A percentile compares a stretch with the other conserved stretches of the same genome.
Evolutionary conservation across 1,284 basidiomycete species (phyloP).

Genomic region (Earliella scabrosa): DNA sequence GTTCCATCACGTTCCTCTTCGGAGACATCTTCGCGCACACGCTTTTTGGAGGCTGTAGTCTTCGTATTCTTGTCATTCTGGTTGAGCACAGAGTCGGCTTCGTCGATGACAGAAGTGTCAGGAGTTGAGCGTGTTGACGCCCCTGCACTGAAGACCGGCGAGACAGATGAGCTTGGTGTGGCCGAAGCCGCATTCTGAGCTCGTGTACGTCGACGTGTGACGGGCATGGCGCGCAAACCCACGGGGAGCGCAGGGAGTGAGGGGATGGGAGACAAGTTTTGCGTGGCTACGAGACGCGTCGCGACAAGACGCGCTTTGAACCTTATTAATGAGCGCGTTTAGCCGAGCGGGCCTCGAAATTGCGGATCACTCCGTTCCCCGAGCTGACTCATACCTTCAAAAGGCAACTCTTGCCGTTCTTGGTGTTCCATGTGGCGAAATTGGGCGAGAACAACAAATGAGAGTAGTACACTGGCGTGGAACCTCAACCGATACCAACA

Average conservation of each 20-base stretch:
- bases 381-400: not conserved
- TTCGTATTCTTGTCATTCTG: constrained; percentile 22
- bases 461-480: too few relatives aligned
- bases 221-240: constrained; percentile 15
- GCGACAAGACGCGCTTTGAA: constrained; percentile 28
- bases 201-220: constrained; percentile 29
- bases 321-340: constrained; percentile 28
- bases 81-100: constrained; percentile 22
- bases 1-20: constrained; percentile 29
- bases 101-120: constrained; percentile 44
- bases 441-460: not conserved
- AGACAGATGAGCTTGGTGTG: constrained; percentile 38
- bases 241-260: constrained; percentile 2
- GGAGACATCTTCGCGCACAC: constrained; percentile 31
- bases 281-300: constrained; percentile 24
- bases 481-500: too few relatives aligned
- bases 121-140: constrained; percentile 45
- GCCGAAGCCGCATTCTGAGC: constrained; percentile 29
- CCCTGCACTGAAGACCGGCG: constrained; percentile 51
- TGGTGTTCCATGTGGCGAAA: not conserved
- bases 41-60: constrained; percentile 31
- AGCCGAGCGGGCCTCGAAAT: constrained; percentile 11
- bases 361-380: constrained; percentile 9
- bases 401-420: not conserved
- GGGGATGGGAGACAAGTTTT: constrained; percentile 16